Base-by-base conservation (phyloP, 768 basidiomycete species). In the Cystofilobasidium macerans region DNA sequence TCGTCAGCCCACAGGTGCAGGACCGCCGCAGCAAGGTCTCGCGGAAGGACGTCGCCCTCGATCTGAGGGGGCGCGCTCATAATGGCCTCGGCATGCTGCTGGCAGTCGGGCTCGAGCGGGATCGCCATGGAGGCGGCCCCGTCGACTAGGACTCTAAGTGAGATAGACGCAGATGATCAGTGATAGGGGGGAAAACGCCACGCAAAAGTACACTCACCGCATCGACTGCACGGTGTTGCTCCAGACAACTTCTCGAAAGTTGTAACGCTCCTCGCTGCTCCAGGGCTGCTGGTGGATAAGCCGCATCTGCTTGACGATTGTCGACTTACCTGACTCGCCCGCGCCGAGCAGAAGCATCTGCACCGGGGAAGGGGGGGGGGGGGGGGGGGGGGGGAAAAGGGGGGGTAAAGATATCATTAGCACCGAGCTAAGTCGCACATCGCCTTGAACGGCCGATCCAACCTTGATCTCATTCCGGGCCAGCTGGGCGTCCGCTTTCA, bases 161-260 rank as follows among this genome's bases (percentile, higher is more conserved):
- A 7, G 22, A 5, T n/a, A 47, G n/a, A n/a, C 9, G 38, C 8
- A n/a, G 22, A 5, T 26, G 45, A 22, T 11, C 48, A n/a, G 22
- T n/a, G 2, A 47, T 7, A n/a, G 4, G 9, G 6, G 4, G 14
- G 14, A 13, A 47, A n/a, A 42, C 16, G 3, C 13, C 16, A 40
- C 13, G 9, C 11, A 45, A 16, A 47, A n/a, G 22, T 47, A 5
- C 43, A 92, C 79, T 68, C 83, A 84, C 58, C 83, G 81, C 77
- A 98, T 82, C 3, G 91, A 92, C 8, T 86, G 82, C 0, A 87
- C 86, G 28, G 98, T 77, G 77, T 99, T 98, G 73, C 86, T 86
- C 51, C 51, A 54, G 18, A 54, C 20, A 13, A 63, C 53, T 53
- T 63, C 62, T 53, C 42, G 54, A 53, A 54, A 63, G 8, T 36